These are phyloP conservation scores for Phytophthora uliginosa DNA, from an alignment of 352 stramenopile species.

Conservation along the genomic window DNA sequence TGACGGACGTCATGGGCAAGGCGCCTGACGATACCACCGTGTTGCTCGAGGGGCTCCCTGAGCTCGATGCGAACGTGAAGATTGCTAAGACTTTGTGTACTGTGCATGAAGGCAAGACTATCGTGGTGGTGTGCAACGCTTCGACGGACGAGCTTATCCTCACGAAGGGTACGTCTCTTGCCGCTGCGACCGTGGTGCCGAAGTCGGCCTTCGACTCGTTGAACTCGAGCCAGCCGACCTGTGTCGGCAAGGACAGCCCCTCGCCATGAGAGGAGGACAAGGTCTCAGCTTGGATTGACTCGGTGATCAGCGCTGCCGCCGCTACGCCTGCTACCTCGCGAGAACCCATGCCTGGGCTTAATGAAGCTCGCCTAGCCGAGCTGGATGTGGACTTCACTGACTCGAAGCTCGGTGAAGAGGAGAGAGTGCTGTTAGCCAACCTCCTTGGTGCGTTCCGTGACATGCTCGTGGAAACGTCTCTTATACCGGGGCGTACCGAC, in stretches of 20 bases:
- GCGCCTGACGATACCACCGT: neutral
- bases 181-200: neutral
- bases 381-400: neutral
- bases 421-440: neutral
- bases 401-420: neutral
- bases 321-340: neutral
- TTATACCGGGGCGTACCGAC: neutral
- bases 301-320: neutral
- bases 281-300: no score
- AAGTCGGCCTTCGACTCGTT: neutral
- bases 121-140: conserved; percentile 1
- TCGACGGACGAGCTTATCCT: neutral
- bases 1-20: neutral
- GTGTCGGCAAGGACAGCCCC: no score
- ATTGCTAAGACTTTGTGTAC: conserved; percentile 3
- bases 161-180: neutral
- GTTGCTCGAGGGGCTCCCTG: neutral
- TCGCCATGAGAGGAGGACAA: no score
- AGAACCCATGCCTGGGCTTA: neutral
- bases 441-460: neutral
- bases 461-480: neutral
- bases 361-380: neutral
- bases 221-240: no score
- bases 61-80: neutral
- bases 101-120: neutral